Evolutionary conservation across 805 yeast species (phyloP), one percentile per base, ranked within the genome.

Genomic region (Candida quercuum): DNA sequence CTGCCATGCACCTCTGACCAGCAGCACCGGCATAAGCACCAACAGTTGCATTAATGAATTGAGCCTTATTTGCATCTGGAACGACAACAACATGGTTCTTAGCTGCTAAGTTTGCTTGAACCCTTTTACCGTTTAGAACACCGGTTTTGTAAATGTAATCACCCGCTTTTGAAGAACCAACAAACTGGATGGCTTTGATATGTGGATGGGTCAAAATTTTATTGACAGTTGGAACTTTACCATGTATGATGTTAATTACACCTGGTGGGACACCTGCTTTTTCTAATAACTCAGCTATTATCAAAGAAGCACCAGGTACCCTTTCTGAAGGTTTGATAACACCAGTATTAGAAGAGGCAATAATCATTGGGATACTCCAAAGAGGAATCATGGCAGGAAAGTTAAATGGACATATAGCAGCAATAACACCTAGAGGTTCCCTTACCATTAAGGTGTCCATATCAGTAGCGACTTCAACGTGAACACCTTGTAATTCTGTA

Each of bases 1-100:
- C 77, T 9, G 88, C 88, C 89, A 81, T 81, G 60, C 89, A 81
- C 57, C 89, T 73, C 67, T 81, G 88, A 38, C 89, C 89, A 19
- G 88, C 88, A 41, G 89, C 89, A 28, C 89, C 88, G 51, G 83
- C 83, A 28, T 86, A 84, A 17, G 89, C 86, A 32, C 88, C 88
- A 37, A 69, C 77, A 24, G 80, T 63, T 23, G 85, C 78, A 51
- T 75, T 77, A 48, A 81, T 64, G 40, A 83, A 77, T 46, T 76
- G 82, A 41, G 63, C 54, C 58, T 76, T 76, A 61, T 78, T 72
- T 16, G 87, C 86, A 51, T 81, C 88, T 3, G 87, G 87, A 45
- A 79, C 69, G 16, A 81, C 76, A 35, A 82, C 73, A 49, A 82
- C 71, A 60, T 81, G 89, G 65, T 81, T 81, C 63, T 81, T 81